Percentiles rank a stretch among this genome's conserved stretches.
phyloP scores from a whole-genome alignment of 2,329 filamentous ascomycete species.

The Chrysoporthe austroafricana region DNA sequence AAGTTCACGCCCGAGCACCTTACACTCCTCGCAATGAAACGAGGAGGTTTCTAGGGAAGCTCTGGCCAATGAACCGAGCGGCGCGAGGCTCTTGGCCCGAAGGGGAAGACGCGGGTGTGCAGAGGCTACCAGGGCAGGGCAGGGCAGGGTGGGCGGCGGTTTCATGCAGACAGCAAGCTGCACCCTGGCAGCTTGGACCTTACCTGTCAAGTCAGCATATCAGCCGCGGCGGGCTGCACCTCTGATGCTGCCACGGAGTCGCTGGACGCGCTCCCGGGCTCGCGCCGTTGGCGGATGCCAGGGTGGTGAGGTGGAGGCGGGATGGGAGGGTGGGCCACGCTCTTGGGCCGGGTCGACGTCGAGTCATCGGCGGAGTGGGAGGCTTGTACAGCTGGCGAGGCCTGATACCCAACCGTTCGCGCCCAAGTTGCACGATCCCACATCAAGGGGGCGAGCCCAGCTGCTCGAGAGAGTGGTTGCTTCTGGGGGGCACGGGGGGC shows the following conservation, averaged over 20 bases:
- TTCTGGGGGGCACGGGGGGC: background rate
- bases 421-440: constrained; percentile 14
- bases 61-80: constrained; percentile 21
- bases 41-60: constrained; percentile 4
- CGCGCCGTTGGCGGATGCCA: constrained; percentile 9
- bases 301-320: constrained; percentile 19
- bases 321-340: constrained; percentile 8
- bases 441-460: constrained; percentile 15
- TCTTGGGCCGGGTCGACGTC: constrained; percentile 13
- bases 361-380: constrained; percentile 20
- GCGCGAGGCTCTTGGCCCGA: constrained; percentile 8
- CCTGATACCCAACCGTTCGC: constrained; percentile 25
- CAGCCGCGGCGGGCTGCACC: background rate
- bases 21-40: constrained; percentile 6
- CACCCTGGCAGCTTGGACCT: constrained; percentile 1
- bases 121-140: constrained; percentile 18
- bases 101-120: constrained; percentile 19
- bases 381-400: constrained; percentile 20
- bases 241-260: background rate
- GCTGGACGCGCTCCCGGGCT: background rate
- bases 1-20: background rate
- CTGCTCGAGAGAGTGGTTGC: constrained; percentile 6
- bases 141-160: constrained; percentile 18
- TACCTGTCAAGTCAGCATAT: background rate
- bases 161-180: constrained; percentile 23